Percentiles rank a stretch among this genome's conserved stretches.
Conservation (phyloP, 441 rosid genomes). For the Populus hybrid region DNA sequence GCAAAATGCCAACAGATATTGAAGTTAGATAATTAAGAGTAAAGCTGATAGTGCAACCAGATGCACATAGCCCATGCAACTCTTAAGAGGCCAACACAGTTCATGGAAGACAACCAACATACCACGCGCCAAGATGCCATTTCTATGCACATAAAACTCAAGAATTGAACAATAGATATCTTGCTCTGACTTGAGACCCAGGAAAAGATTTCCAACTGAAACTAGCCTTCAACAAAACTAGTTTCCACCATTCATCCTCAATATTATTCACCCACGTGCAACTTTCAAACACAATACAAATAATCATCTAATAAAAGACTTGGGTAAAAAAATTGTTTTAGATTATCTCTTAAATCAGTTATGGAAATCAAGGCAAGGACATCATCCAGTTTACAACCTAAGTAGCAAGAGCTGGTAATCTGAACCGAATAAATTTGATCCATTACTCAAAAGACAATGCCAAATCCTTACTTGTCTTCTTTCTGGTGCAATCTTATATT, state of each 20-base stretch:
- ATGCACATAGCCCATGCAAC: conserved; percentile 1
- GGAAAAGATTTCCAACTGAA: background rate
- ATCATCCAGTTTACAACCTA: background rate
- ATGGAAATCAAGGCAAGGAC: background rate
- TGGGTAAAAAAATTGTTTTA: background rate
- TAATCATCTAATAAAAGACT: background rate
- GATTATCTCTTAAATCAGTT: background rate
- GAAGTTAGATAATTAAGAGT: conserved; percentile 20
- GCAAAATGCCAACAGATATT: conserved; percentile 37
- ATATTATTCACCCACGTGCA: background rate
- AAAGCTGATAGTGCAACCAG: conserved; percentile 4
- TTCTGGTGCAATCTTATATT: background rate
- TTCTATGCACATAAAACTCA: background rate
- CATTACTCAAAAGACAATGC: background rate
- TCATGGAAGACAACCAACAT: background rate
- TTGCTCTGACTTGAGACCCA: background rate
- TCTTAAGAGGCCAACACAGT: background rate
- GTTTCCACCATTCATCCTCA: background rate
- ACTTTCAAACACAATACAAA: background rate
- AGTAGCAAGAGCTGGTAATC: background rate
- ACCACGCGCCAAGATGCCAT: background rate
- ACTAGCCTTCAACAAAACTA: background rate
- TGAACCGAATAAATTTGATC: too few species aligned
- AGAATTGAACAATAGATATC: background rate
- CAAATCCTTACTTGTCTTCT: background rate